A percentile compares a stretch with the other conserved stretches of the same genome.
These are phyloP conservation scores for Aspergillus hancockii DNA, from an alignment of 495 filamentous ascomycete species.

Conservation along the genomic window DNA sequence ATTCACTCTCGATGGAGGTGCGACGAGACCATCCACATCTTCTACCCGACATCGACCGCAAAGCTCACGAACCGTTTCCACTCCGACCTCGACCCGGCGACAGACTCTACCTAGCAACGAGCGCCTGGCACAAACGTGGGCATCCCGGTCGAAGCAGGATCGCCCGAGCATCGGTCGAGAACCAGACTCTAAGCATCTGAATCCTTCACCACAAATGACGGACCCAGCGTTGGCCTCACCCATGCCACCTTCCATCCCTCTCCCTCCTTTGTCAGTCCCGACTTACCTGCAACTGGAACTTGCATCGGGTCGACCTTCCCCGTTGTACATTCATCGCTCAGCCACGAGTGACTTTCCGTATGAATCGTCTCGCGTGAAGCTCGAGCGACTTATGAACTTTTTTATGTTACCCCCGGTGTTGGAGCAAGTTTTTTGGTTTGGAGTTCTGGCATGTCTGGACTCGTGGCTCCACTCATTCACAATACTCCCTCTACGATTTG, in stretches of 20 bases:
- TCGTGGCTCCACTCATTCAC: conserved; percentile 98
- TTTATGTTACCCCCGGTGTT: conserved; percentile 76
- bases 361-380: conserved; percentile 93
- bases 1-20: conserved; percentile 28
- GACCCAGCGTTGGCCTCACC: conserved; percentile 60
- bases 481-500: conserved; percentile 85
- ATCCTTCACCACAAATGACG: conserved; percentile 27
- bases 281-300: conserved; percentile 89
- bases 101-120: conserved; percentile 26
- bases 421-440: conserved; percentile 87
- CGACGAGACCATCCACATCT: conserved; percentile 16
- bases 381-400: conserved; percentile 91
- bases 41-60: conserved; percentile 36
- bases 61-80: conserved; percentile 38
- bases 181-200: conserved; percentile 40
- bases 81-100: conserved; percentile 26
- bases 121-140: conserved; percentile 41
- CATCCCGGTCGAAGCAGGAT: conserved; percentile 39
- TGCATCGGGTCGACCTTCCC: conserved; percentile 76
- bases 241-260: conserved; percentile 67
- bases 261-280: conserved; percentile 83
- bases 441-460: conserved; percentile 86
- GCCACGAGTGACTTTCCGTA: conserved; percentile 76
- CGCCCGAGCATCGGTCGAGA: conserved; percentile 34
- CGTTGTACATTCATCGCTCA: conserved; percentile 83